Conservation (phyloP, 2,329 filamentous ascomycete species). For the Ceratocystis papillata region DNA sequence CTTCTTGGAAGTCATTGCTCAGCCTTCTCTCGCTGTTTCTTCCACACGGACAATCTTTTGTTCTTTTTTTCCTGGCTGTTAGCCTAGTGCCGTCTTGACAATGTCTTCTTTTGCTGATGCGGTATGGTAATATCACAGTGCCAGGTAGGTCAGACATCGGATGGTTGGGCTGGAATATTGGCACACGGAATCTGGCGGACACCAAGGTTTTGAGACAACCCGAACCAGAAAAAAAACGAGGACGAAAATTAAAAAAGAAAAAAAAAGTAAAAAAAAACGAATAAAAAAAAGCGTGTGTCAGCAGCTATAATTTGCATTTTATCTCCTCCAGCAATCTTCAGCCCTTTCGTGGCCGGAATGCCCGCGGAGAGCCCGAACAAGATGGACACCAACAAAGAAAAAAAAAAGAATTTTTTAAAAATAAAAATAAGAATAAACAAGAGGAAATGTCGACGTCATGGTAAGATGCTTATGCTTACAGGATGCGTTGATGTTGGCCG, state of each 20-base stretch:
- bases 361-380: neutral
- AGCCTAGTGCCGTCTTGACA: neutral
- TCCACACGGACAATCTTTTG: neutral
- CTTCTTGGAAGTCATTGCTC: neutral
- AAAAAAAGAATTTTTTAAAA: neutral
- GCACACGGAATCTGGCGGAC: neutral
- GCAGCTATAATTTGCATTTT: neutral
- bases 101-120: no score
- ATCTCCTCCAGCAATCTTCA: neutral
- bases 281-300: no score
- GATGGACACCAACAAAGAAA: neutral
- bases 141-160: neutral
- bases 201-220: no score
- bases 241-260: no score
- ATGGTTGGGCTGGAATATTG: constrained; percentile 4
- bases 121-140: no score
- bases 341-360: neutral
- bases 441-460: constrained; percentile 4
- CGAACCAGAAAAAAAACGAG: no score
- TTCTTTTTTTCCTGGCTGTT: constrained; percentile 1
- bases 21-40: neutral
- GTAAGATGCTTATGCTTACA: constrained; percentile 1
- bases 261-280: no score
- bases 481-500: no score
- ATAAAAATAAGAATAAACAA: neutral